Conservation (phyloP, 2,329 filamentous ascomycete genomes). For the Epichloe uncinata region DNA sequence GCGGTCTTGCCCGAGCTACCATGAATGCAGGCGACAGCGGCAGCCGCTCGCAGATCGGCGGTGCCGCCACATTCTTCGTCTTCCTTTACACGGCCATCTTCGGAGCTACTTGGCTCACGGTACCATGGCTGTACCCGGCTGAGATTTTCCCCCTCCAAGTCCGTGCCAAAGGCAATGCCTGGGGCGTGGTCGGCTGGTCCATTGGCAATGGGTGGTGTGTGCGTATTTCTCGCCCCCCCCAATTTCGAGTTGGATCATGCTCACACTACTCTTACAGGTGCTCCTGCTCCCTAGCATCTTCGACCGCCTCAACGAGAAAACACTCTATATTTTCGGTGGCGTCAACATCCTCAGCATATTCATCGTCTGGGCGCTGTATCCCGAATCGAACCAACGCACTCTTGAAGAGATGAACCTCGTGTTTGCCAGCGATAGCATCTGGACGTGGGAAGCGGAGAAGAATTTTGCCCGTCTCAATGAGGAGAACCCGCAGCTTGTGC, state of each 20-base stretch:
- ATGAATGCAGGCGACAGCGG: conserved; percentile 27
- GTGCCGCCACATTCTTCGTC: conserved; percentile 56
- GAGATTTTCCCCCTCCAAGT: conserved; percentile 45
- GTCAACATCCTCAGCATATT: conserved; percentile 53
- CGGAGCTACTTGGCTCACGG: conserved; percentile 34
- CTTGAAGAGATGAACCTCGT: conserved; percentile 64
- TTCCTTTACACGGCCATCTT: conserved; percentile 39
- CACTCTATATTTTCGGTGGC: conserved; percentile 59
- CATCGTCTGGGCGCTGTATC: conserved; percentile 61
- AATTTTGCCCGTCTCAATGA: conserved; percentile 49
- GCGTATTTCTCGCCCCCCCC: conserved; percentile 47
- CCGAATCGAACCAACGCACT: conserved; percentile 60
- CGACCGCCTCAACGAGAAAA: conserved; percentile 51
- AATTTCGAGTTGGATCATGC: too few relatives aligned
- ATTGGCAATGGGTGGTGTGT: conserved; percentile 41
- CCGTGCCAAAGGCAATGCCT: conserved; percentile 45
- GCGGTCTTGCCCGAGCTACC: conserved; percentile 43
- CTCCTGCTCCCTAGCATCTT: conserved; percentile 50
- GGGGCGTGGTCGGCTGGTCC: conserved; percentile 46
- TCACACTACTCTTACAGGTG: conserved; percentile 9
- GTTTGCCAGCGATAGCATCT: conserved; percentile 53
- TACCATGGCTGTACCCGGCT: conserved; percentile 50
- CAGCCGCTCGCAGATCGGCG: conserved; percentile 39
- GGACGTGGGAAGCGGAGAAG: conserved; percentile 58
- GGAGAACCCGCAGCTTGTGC: conserved; percentile 37